Conservation (phyloP, 1,284 basidiomycete genomes). For the Vanrija humicola region DNA sequence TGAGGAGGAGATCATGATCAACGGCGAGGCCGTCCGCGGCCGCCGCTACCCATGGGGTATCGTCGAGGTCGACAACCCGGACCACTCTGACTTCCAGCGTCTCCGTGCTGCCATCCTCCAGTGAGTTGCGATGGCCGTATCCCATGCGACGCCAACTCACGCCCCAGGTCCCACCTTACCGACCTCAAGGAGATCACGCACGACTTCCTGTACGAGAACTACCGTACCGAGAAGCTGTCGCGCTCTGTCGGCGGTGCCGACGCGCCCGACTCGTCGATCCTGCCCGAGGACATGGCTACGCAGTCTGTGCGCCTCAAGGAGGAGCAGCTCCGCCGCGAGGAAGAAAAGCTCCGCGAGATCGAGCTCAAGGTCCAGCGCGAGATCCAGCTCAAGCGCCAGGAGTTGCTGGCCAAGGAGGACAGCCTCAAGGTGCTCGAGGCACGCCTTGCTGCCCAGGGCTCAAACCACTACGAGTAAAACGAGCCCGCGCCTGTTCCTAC, state of each 20-base stretch:
- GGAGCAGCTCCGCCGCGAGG: conserved; percentile 94
- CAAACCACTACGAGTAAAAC: conserved; percentile 10
- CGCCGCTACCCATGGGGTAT: conserved; percentile 96
- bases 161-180: conserved; percentile 77
- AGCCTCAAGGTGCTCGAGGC: conserved; percentile 49
- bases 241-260: conserved; percentile 82
- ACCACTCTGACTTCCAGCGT: conserved; percentile 94
- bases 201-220: conserved; percentile 69
- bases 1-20: conserved; percentile 91
- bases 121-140: conserved; percentile 55
- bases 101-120: conserved; percentile 79
- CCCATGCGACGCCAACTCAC: conserved; percentile 10
- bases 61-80: conserved; percentile 97
- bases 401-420: conserved; percentile 89
- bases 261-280: conserved; percentile 81
- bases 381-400: conserved; percentile 98
- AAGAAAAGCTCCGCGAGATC: conserved; percentile 97
- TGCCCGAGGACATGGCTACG: conserved; percentile 89
- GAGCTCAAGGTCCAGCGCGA: conserved; percentile 98
- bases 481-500: conserved; percentile 56
- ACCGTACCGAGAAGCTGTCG: conserved; percentile 94
- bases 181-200: conserved; percentile 91
- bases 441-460: conserved; percentile 30
- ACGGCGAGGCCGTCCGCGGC: conserved; percentile 85
- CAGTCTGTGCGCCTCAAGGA: conserved; percentile 97